phyloP scores from a whole-genome alignment of 2,329 filamentous ascomycete species.

The Venturia aucupariae region DNA sequence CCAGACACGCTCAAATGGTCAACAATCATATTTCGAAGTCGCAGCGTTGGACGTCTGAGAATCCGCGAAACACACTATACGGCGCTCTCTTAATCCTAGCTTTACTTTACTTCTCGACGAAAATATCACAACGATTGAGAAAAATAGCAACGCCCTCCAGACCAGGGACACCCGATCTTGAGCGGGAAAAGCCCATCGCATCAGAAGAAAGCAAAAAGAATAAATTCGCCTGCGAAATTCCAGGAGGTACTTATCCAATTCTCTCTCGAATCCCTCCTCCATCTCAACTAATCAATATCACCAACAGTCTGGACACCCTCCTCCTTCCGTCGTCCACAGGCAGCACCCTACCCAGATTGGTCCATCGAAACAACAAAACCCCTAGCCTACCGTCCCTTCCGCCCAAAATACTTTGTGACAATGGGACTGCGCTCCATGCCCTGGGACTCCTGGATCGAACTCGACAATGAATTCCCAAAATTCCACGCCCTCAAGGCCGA shows the following conservation, averaged over 20 bases:
- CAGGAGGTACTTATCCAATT: slow-evolving; percentile 34
- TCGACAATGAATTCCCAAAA: slow-evolving; percentile 68
- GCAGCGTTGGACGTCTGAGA: slow-evolving; percentile 14
- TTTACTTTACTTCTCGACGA: slow-evolving; percentile 24
- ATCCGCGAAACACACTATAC: slow-evolving; percentile 23
- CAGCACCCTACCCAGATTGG: slow-evolving; percentile 58
- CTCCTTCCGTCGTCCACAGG: slow-evolving; percentile 50
- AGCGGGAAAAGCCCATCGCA: slow-evolving; percentile 35
- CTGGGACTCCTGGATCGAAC: slow-evolving; percentile 71
- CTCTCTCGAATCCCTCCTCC: neutral
- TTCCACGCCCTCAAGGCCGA: slow-evolving; percentile 63
- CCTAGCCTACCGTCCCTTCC: slow-evolving; percentile 69
- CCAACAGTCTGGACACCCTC: slow-evolving; percentile 46
- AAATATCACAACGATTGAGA: slow-evolving; percentile 23
- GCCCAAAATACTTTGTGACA: slow-evolving; percentile 65
- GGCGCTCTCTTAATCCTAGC: slow-evolving; percentile 25
- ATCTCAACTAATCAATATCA: neutral
- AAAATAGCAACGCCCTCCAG: slow-evolving; percentile 13
- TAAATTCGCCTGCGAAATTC: slow-evolving; percentile 31
- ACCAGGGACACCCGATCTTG: slow-evolving; percentile 30
- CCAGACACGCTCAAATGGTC: slow-evolving; percentile 7
- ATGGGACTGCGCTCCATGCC: slow-evolving; percentile 66
- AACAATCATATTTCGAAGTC: slow-evolving; percentile 13
- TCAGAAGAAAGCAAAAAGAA: slow-evolving; percentile 20
- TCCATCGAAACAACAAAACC: slow-evolving; percentile 59